Base-by-base conservation (phyloP, 2,329 filamentous ascomycete species). In the Huntiella bhutanensis region DNA sequence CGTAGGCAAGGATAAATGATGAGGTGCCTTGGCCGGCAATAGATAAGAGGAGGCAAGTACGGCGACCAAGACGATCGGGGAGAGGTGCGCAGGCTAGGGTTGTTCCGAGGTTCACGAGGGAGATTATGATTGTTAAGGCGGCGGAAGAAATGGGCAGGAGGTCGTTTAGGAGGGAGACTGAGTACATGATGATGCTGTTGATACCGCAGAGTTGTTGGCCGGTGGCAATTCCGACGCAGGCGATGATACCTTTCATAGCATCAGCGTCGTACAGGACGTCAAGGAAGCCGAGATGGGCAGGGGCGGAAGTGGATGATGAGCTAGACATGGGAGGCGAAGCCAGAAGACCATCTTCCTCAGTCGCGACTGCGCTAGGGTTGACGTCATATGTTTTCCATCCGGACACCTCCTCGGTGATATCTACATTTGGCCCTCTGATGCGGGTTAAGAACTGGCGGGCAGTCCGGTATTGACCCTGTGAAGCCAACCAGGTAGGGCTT, bases 161-260 rank as follows among this genome's bases (percentile, higher is more conserved):
- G 52, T 77, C 77, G 32, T 81, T 76, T 11, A 98, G 72, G 1
- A 98, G 75, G 1, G 83, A 86, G 4, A 96, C 91, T 2, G 87
- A 93, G 62, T 98, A 98, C 87, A 98, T 95, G 62, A 96, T 82
- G 57, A 96, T 88, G 49, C 82, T 88, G 70, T 98, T 96, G 64
- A 96, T 88, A 41, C 85, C 88, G 49, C 82, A 88, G 34, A 95
- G 69, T 60, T 98, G 91, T 59, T 96, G 91, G 1, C 83, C 80
- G 49, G 87, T 70, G 87, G 96, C 95, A 54, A 93, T 79, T 1
- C 84, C 86, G 10, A 93, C 72, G 3, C 93, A 83, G 4, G 87
- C 85, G 50, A 91, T 69, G 46, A 92, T 78, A 45, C 81, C 81
- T 0, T 76, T 78, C 3, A 79, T 73, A 55, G 82, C 82, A 6